phyloP scores from a whole-genome alignment of 2,329 filamentous ascomycete genomes.

The Lomentospora prolificans region DNA sequence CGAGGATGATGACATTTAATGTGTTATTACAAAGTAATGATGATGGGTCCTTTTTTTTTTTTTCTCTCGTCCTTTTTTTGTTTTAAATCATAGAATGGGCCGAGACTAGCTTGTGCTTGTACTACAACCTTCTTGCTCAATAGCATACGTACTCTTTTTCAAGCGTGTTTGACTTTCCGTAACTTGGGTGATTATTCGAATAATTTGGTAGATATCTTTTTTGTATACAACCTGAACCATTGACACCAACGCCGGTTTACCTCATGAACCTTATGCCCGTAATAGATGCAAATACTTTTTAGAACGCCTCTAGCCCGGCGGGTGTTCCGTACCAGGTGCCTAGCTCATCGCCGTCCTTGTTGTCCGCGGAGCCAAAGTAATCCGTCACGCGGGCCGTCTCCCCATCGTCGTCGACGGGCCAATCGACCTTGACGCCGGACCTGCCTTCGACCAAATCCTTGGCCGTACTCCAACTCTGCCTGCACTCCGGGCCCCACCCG shows the following conservation, averaged over 20 bases:
- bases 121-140: no score
- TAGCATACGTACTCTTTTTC: no score
- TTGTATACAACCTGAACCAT: no score
- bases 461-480: slow-evolving; percentile 92
- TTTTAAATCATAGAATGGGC: not conserved
- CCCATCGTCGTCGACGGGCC: slow-evolving; percentile 66
- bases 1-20: slow-evolving; percentile 48
- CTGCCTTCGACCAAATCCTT: slow-evolving; percentile 88
- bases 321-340: slow-evolving; percentile 73
- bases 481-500: slow-evolving; percentile 86
- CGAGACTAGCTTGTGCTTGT: no score
- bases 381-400: slow-evolving; percentile 63
- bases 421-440: slow-evolving; percentile 63
- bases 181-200: no score
- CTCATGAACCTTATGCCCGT: not conserved
- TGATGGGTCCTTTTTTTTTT: not conserved
- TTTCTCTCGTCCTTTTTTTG: not conserved
- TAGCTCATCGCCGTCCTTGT: slow-evolving; percentile 47
- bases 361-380: slow-evolving; percentile 48
- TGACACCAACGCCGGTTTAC: no score
- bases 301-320: slow-evolving; percentile 63
- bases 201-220: no score
- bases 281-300: slow-evolving; percentile 14
- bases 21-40: slow-evolving; percentile 5
- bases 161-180: no score